Conservation (phyloP, 1,139 yeast species). For the Ogataea hybrid region DNA sequence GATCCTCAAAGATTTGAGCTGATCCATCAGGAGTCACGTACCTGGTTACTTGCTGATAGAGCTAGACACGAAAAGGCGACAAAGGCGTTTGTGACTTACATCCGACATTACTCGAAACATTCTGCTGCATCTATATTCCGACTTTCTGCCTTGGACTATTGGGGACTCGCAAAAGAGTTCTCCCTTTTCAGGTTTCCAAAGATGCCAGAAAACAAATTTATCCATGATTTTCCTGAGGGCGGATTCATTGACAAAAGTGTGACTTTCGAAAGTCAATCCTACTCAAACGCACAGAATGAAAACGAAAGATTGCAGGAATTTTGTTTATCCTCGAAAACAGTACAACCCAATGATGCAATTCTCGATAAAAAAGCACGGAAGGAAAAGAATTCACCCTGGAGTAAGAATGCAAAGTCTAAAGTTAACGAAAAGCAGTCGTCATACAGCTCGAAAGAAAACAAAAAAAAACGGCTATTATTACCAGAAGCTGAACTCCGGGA, state of each 20-base stretch:
- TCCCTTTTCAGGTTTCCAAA: no score
- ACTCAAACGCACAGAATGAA: slow-evolving; percentile 66
- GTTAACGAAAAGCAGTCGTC: no score
- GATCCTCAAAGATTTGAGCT: slow-evolving; percentile 13
- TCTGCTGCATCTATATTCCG: slow-evolving; percentile 90
- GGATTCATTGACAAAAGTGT: slow-evolving; percentile 72
- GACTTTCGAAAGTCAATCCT: slow-evolving; percentile 65
- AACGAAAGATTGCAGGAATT: slow-evolving; percentile 56
- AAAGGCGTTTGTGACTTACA: slow-evolving; percentile 78
- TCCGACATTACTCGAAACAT: slow-evolving; percentile 84
- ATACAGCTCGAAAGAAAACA: slow-evolving; percentile 36
- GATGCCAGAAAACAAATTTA: no score
- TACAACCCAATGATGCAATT: slow-evolving; percentile 22
- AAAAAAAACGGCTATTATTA: not conserved
- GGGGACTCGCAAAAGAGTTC: slow-evolving; percentile 70
- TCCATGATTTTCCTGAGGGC: no score
- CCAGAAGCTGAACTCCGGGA: slow-evolving; percentile 46
- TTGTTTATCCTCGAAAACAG: slow-evolving; percentile 17
- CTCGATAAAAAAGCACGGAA: slow-evolving; percentile 29
- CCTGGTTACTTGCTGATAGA: slow-evolving; percentile 70
- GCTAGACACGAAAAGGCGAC: slow-evolving; percentile 79
- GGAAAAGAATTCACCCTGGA: slow-evolving; percentile 76
- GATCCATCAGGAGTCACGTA: slow-evolving; percentile 39
- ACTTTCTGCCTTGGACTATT: slow-evolving; percentile 63
- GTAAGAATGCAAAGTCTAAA: slow-evolving; percentile 62